Evolutionary conservation across 345 rosid species (phyloP).

Genomic region (Euphorbia lathyris): DNA sequence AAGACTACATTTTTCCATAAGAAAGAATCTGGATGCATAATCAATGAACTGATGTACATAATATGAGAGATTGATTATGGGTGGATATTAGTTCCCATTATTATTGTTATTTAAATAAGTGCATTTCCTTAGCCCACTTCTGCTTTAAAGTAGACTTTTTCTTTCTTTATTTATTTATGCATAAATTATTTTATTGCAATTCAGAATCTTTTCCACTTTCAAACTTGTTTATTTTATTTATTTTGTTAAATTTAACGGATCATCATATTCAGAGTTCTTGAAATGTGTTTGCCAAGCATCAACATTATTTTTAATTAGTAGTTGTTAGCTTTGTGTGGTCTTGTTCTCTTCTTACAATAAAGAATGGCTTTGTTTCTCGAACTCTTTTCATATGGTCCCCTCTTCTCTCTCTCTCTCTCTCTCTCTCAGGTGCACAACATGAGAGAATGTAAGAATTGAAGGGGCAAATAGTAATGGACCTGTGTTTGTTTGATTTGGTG

Average conservation of each 20-base stretch:
- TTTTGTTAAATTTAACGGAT: neutral
- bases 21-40: slow-evolving; percentile 7
- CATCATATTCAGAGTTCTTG: neutral
- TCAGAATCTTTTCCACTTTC: neutral
- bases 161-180: neutral
- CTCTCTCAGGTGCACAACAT: neutral
- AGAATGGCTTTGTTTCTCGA: neutral
- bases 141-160: slow-evolving; percentile 2
- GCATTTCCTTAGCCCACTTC: neutral
- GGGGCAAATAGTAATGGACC: neutral
- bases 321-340: neutral
- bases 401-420: neutral
- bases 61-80: neutral
- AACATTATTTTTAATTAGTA: neutral
- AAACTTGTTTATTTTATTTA: neutral
- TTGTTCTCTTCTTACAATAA: neutral
- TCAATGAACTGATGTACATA: neutral
- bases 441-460: neutral
- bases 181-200: neutral
- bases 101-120: neutral
- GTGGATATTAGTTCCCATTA: neutral
- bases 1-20: neutral
- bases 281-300: neutral
- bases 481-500: neutral
- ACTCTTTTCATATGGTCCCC: neutral